Evolutionary conservation across 768 basidiomycete genomes (phyloP).

Genomic region (Tricholoma hemisulphureum): DNA sequence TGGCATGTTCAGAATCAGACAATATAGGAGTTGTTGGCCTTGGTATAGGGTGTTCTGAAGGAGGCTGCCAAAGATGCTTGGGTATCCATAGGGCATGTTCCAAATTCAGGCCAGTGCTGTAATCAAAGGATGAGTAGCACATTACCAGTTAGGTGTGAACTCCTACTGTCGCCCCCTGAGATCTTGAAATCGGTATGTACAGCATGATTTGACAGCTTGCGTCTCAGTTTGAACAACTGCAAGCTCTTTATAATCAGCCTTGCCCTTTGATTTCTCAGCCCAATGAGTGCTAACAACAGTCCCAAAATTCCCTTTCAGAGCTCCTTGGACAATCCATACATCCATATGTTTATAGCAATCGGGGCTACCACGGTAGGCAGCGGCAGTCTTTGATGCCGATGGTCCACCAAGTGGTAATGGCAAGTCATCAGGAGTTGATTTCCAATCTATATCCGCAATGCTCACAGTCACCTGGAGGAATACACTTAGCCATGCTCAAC

Average conservation of each 20-base stretch:
- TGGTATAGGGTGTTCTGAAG: no score
- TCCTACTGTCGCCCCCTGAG: neutral
- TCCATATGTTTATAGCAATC: constrained; percentile 1
- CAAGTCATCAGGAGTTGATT: no score
- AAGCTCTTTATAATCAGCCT: neutral
- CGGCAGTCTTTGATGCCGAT: no score
- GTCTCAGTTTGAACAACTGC: neutral
- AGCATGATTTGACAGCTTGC: neutral
- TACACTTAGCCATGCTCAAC: no score
- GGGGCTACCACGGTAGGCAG: no score
- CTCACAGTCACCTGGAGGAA: no score
- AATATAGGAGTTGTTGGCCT: neutral
- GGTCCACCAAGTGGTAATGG: no score
- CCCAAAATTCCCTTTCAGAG: neutral
- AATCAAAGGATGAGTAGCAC: neutral
- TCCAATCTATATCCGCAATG: no score
- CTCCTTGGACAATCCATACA: neutral
- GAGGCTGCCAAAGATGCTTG: neutral
- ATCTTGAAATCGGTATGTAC: neutral
- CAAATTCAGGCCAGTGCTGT: neutral
- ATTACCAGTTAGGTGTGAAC: neutral
- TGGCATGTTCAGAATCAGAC: neutral
- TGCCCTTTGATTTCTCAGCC: no score
- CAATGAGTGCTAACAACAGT: neutral
- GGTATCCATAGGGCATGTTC: neutral